phyloP scores from a whole-genome alignment of 192 early-diverging fungal species.

The Coemansia biformis region DNA sequence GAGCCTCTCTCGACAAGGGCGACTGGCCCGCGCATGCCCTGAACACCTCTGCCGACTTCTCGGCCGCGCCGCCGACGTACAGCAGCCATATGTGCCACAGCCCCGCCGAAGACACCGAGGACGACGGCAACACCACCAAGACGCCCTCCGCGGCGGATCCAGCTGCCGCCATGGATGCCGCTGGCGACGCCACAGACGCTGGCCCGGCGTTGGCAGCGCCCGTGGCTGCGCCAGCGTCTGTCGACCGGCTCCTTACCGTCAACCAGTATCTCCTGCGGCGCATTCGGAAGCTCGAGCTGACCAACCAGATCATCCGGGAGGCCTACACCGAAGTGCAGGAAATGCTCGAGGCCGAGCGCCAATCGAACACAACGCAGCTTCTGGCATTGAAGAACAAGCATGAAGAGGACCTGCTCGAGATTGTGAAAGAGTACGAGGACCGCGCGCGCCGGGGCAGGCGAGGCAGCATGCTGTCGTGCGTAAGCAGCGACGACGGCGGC shows the following conservation, averaged over 20 bases:
- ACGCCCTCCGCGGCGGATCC: conserved; percentile 1
- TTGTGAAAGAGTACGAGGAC: conserved; percentile 26
- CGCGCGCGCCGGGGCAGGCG: conserved; percentile 8
- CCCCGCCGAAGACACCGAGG: conserved; percentile 1
- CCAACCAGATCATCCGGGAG: conserved; percentile 46
- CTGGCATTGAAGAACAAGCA: conserved; percentile 29
- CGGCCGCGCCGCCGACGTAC: background rate
- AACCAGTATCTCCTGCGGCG: conserved; percentile 40
- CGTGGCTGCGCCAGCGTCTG: conserved; percentile 2
- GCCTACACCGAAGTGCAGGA: conserved; percentile 46
- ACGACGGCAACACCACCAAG: conserved; percentile 11
- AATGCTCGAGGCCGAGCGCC: conserved; percentile 41
- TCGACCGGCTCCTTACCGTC: conserved; percentile 9
- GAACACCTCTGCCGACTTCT: too few relatives aligned
- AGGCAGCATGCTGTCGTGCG: conserved; percentile 9
- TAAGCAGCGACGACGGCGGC: conserved; percentile 18
- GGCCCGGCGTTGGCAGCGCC: conserved; percentile 8
- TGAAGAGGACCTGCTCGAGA: conserved; percentile 31
- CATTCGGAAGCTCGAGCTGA: conserved; percentile 49
- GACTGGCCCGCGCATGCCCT: background rate
- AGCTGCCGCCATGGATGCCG: background rate
- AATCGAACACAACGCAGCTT: conserved; percentile 30
- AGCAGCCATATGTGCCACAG: background rate
- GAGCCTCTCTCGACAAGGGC: background rate
- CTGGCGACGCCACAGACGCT: background rate